Evolutionary conservation across 306 rosid genomes (phyloP).

Genomic region (Carpinus viminea): DNA sequence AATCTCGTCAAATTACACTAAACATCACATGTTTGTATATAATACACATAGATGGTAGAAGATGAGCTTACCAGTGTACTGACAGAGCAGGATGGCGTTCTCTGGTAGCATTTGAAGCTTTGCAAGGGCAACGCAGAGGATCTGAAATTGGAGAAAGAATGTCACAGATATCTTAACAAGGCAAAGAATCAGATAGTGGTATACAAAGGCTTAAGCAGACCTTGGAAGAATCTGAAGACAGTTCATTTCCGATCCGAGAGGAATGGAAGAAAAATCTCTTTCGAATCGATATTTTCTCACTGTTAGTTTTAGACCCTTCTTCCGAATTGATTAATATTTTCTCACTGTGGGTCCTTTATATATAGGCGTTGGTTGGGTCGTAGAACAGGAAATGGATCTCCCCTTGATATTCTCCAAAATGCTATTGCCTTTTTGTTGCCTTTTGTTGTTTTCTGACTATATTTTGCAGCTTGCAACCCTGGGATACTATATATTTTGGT

Average conservation of each 20-base stretch:
- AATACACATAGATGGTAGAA: neutral
- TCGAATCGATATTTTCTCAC: no score
- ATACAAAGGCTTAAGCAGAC: slow-evolving; percentile 29
- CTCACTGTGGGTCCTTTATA: neutral
- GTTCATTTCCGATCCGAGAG: slow-evolving; percentile 43
- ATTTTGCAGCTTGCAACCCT: neutral
- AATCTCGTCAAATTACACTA: slow-evolving; percentile 14
- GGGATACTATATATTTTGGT: no score
- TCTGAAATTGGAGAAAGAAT: slow-evolving; percentile 39
- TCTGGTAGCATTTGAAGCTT: slow-evolving; percentile 38
- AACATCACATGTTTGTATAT: neutral
- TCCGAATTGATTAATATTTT: neutral
- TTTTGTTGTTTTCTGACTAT: neutral
- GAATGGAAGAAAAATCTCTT: neutral
- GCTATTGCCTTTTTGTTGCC: neutral
- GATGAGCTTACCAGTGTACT: slow-evolving; percentile 41
- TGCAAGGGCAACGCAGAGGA: slow-evolving; percentile 49
- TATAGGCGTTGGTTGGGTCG: neutral
- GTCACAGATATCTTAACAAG: neutral
- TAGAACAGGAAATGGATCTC: neutral
- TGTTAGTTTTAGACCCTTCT: neutral
- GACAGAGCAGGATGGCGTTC: slow-evolving; percentile 27
- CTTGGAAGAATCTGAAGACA: slow-evolving; percentile 65
- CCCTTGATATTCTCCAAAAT: slow-evolving; percentile 20
- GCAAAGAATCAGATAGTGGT: neutral